Base-by-base conservation (phyloP, 495 filamentous ascomycete species). In the Xylaria telfairii region DNA sequence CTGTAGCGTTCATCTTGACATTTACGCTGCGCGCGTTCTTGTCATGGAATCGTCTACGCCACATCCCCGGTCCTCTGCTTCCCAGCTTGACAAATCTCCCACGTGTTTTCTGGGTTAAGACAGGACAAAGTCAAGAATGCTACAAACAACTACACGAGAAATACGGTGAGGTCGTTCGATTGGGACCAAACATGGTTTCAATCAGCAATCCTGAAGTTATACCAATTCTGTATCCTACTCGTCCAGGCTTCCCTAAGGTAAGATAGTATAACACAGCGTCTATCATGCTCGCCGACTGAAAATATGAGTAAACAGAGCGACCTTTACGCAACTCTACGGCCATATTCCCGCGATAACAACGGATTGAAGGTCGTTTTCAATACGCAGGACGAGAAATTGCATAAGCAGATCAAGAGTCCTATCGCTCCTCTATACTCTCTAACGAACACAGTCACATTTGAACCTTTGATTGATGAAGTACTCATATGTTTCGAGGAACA, bases 101-200 rank as follows among this genome's bases (percentile, higher is more conserved):
- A 0, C 75, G 82, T 0, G 53, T 80, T 0, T 72, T 64, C n/a
- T 78, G 77, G 78, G 75, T 76, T 1, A 70, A 68, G 17, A 77
- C 74, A 4, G 69, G 73, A 39, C 65, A 74, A 42, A 74, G 80
- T 17, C 77, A 84, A 41, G 51, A 64, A 15, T 77, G 75, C 61
- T 54, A 67, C 15, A 8, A 77, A 13, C 46, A 71, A 0, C 70
- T 87, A 0, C 85, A 87, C 67, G 21, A 75, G 26, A 73, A 78
- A 51, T 85, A 87, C 72, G 87, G 87, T 8, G 75, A 77, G 17
- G 69, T 88, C 7, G 86, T 90, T 21, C 82, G 85, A 1, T 64
- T 87, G 24, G 83, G 83, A 0, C 86, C 87, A 0, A 84, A 84
- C 44, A 74, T 73, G 30, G 72, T 88, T 19, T 85, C 80, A 12